phyloP scores from a whole-genome alignment of 1,284 basidiomycete genomes.

The Rugosomyces carneus region DNA sequence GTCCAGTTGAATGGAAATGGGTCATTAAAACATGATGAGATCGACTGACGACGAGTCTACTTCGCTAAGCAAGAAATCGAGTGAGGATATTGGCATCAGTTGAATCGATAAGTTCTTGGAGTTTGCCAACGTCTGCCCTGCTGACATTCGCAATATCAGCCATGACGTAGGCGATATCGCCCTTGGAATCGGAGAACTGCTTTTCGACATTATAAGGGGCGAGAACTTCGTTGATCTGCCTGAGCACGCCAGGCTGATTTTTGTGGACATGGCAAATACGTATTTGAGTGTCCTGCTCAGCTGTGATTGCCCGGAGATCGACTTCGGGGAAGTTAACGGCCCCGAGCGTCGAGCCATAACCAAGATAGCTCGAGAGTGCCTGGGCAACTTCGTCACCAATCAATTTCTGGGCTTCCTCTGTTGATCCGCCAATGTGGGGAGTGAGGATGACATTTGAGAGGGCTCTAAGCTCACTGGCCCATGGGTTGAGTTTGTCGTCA shows the following conservation, averaged over 20 bases:
- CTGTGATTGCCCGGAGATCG: conserved; percentile 87
- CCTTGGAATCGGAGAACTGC: conserved; percentile 96
- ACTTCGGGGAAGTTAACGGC: conserved; percentile 99
- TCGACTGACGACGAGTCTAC: conserved; percentile 6
- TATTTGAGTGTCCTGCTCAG: conserved; percentile 76
- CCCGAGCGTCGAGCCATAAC: conserved; percentile 86
- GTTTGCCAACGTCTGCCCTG: conserved; percentile 73
- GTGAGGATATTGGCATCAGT: conserved; percentile 88
- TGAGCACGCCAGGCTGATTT: conserved; percentile 97
- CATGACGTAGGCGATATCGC: conserved; percentile 92
- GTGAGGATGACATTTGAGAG: conserved; percentile 91
- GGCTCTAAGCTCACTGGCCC: conserved; percentile 68
- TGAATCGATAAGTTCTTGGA: conserved; percentile 79
- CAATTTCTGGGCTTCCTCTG: conserved; percentile 97
- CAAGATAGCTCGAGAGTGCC: conserved; percentile 86
- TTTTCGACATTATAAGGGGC: conserved; percentile 98
- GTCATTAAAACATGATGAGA: conserved; percentile 1
- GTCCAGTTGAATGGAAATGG: conserved; percentile 34
- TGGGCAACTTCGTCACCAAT: conserved; percentile 94
- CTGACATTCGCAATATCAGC: conserved; percentile 94
- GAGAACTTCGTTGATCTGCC: conserved; percentile 89
- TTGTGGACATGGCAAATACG: conserved; percentile 95
- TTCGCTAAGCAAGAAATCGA: conserved; percentile 62
- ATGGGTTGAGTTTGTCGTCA: conserved; percentile 79
- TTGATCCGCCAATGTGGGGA: conserved; percentile 98